Conservation (phyloP, 148 eudicot genomes). For the Heliamphora exappendiculata region DNA sequence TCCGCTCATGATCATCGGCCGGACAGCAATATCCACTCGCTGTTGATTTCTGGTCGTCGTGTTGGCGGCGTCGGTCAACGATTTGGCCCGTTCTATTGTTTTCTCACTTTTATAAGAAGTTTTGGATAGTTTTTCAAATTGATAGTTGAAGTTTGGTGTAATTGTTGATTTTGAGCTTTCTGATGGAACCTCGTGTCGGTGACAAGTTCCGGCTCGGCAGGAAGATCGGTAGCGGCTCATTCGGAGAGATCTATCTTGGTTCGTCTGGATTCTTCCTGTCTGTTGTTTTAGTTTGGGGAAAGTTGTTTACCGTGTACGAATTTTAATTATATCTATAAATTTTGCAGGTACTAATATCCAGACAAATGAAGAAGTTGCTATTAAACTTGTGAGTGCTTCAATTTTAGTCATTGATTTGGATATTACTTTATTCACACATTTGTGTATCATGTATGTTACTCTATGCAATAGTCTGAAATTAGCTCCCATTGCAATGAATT, state of each 20-base stretch:
- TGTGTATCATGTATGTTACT: neutral
- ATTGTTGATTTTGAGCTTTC: conserved; percentile 8
- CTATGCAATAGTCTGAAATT: too few relatives aligned
- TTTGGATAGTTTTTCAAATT: conserved; percentile 13
- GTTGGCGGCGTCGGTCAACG: neutral
- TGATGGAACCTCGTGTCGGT: conserved; percentile 66
- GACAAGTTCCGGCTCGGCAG: conserved; percentile 65
- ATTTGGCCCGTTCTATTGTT: neutral
- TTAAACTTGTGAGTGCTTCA: conserved; percentile 60
- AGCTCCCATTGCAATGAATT: neutral
- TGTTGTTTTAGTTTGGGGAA: neutral
- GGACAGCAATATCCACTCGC: neutral
- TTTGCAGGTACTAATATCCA: conserved; percentile 60
- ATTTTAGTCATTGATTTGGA: too few relatives aligned
- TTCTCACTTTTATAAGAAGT: neutral
- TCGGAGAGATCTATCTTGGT: conserved; percentile 83
- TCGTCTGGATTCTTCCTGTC: conserved; percentile 3
- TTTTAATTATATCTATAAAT: neutral
- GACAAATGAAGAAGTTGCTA: conserved; percentile 72
- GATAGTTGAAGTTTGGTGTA: conserved; percentile 1
- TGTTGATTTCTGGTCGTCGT: neutral
- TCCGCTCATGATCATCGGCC: too few relatives aligned
- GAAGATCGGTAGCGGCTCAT: conserved; percentile 72
- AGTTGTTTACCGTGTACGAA: neutral
- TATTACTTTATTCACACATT: too few relatives aligned